Base-by-base conservation (phyloP, 2,329 filamentous ascomycete genomes). In the Truncatella angustata region DNA sequence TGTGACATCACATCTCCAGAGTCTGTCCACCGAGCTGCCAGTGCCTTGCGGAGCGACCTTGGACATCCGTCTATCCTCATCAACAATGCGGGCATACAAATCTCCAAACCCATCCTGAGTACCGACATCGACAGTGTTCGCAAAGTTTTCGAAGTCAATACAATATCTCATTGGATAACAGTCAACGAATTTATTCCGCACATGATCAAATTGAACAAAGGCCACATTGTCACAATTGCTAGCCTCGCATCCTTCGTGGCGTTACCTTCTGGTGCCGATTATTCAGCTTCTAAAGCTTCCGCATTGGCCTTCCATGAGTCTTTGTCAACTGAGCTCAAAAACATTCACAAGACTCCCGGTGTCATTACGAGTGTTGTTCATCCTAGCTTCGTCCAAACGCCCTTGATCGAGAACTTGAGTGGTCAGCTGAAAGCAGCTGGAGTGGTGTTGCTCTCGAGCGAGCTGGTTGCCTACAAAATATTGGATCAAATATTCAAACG, bases 161-260 rank as follows among this genome's bases (percentile, higher is more conserved):
- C 73, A n/a, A 61, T 79, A 36, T 65, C 69, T 11, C 75, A 78
- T 58, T 78, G 72, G 62, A 69, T 70, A 48, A 73, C 69, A 52
- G 68, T 74, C 18, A 70, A 73, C 50, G 72, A 75, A 50, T 78
- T 79, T 61, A 56, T 79, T 28, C 76, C 76, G 0, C 63, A 67
- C 45, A 79, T 79, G 75, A 58, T 78, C n/a, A 59, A 62, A 24
- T 63, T 67, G 16, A 75, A 76, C 55, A 76, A 78, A 53, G 79
- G 79, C 2, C 79, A 82, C 55, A 66, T 83, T 34, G 67, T 83
- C 11, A 79, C 76, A 0, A 68, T 82, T n/a, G 79, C 79, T 7
- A 79, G 74, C 50, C 69, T 76, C 60, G 77, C 79, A 7, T 76
- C 73, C 24, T 82, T 77, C 58, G 54, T 78, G 3, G 66, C 68